Evolutionary conservation across 2,329 filamentous ascomycete species (phyloP).

Genomic region (Endocalyx cinctus): DNA sequence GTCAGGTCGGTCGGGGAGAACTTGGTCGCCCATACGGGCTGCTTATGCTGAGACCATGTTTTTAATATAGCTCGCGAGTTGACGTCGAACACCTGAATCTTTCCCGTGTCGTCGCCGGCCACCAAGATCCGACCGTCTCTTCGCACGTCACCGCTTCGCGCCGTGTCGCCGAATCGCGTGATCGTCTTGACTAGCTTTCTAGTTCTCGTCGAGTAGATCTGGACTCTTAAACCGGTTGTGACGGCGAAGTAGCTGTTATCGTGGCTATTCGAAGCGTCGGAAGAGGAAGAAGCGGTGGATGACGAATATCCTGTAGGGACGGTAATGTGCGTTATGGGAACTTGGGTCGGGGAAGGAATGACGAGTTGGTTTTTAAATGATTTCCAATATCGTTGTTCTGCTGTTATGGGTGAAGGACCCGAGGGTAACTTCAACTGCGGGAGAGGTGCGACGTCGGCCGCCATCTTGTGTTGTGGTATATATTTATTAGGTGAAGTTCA

Average conservation of each 20-base stretch:
- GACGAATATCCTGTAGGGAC: constrained; percentile 51
- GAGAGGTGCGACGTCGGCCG: constrained; percentile 77
- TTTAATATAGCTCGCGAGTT: constrained; percentile 84
- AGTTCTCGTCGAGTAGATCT: constrained; percentile 89
- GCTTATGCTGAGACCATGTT: constrained; percentile 92
- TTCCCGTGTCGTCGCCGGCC: constrained; percentile 85
- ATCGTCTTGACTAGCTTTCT: constrained; percentile 92
- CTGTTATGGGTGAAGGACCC: constrained; percentile 76
- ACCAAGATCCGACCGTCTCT: constrained; percentile 84
- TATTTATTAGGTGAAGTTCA: no score
- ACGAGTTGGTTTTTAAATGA: constrained; percentile 89
- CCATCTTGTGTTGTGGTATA: constrained; percentile 64
- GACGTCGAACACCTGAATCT: constrained; percentile 93
- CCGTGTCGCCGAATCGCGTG: constrained; percentile 86
- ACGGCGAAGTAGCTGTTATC: constrained; percentile 83
- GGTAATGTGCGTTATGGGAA: constrained; percentile 86
- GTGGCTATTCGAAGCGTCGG: no score
- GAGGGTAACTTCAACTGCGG: constrained; percentile 78
- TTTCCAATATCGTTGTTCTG: constrained; percentile 95
- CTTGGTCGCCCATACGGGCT: constrained; percentile 86
- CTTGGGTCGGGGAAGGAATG: constrained; percentile 84
- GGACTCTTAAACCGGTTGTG: constrained; percentile 88
- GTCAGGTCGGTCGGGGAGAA: constrained; percentile 91
- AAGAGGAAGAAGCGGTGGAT: constrained; percentile 41
- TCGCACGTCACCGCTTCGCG: constrained; percentile 82